Base-by-base conservation (phyloP, 805 yeast genomes). In the Wickerhamomyces silvicola region DNA sequence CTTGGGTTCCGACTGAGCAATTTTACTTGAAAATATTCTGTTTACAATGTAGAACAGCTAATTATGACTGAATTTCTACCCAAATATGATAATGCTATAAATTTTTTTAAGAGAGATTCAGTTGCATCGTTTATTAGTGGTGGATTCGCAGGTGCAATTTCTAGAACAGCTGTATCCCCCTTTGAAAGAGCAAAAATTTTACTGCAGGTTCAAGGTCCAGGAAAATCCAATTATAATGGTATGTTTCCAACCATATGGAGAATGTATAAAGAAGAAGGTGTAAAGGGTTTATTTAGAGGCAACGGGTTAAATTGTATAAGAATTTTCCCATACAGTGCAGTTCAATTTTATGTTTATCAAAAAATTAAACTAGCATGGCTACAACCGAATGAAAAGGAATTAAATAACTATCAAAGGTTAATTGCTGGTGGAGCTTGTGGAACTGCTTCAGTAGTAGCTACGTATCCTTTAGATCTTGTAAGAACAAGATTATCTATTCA, bases 111-210 rank as follows among this genome's bases (percentile, higher is more conserved):
- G 37, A 55, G 57, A 14, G 82, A 76, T 33, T 68, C 78, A 12
- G 70, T 72, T 20, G 67, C 86, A 2, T 75, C 87, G 4, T 67
- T 82, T 23, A 37, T 81, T 7, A 70, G 84, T 6, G 94, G 94
- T 11, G 92, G 92, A 6, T 47, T 77, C 7, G 90, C 80, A 3
- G 94, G 94, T 12, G 86, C 86, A 1, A 64, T 81, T 1, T 83
- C 95, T 2, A 66, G 97, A 33, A 90, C 97, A 0, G 85, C 82
- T 1, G 96, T 88, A 6, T 84, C 96, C 10, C 98, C 98, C 2
- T 78, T 90, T 58, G 98, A 90, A 56, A 66, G 98, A 45, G 94
- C 92, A 45, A 90, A 90, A 59, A 92, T 92, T 41, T 59, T 90
- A 17, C 75, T 87, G 46, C 98, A 90, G 59, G 77, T 92, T 22